Evolutionary conservation across 257 asterid species (phyloP), one percentile per base, ranked within the genome.

Genomic region (Echites panduratus): DNA sequence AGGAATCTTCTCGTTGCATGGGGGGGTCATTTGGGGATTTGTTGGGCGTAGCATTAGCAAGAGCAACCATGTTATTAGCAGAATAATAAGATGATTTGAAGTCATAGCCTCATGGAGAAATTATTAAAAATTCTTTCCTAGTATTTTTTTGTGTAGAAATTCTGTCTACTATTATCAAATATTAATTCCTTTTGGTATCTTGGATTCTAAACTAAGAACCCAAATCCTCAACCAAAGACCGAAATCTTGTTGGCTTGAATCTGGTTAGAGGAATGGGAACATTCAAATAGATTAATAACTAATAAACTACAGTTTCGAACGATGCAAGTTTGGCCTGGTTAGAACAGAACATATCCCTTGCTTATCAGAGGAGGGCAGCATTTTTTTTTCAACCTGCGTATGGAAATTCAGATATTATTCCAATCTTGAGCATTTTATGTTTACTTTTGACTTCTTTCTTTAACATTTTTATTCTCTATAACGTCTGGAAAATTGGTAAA

Each of bases 331-430:
- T 73, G 71, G 72, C 47, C 27, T 54, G 19, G 12, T 43, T 11
- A 47, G 82, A 4, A 13, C 22, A 61, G 66, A 80, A 78, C 80
- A 80, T 78, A 73, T 85, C 9, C 85, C 74, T 85, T 85, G 53
- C 89, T 74, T 78, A 11, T 20, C 70, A 27, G 66, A 43, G 6
- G 10, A 59, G 78, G 73, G 44, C 41, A 73, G 61, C 73, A 76
- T 66, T 73, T 61, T 50, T 73, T 68, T 26, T n/a, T n/a, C n/a
- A n/a, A n/a, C 29, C 52, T 22, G 52, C 49, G 50, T 53, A 70
- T 62, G 65, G 40, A 7, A 9, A 24, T 35, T n/a, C 71, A 47
- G 83, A 73, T 78, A 82, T 82, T 82, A 76, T 82, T 85, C 89
- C 83, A 71, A 73, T 44, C 82, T 85, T 80, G 43, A 13, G 9